Base-by-base conservation (phyloP, 495 filamentous ascomycete genomes). In the Amniculicola lignicola region DNA sequence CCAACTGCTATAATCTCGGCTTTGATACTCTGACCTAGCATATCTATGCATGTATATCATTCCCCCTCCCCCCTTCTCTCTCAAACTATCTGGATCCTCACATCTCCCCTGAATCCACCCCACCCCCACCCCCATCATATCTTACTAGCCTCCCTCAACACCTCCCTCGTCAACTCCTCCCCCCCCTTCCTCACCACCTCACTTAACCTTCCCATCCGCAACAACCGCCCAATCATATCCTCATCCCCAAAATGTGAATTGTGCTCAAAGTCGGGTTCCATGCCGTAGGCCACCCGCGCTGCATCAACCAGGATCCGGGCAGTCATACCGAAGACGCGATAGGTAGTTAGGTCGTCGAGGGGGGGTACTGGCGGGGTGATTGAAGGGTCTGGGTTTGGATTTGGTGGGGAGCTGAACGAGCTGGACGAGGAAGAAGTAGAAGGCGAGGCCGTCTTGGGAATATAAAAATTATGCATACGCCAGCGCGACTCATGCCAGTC, bases 281-380 rank as follows among this genome's bases (percentile, higher is more conserved):
- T 74, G 2, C 69, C 83, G 69, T 91, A 96, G 35, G 91, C 91
- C 11, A 95, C 74, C 37, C 87, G 77, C 9, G 91, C 90, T 2
- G 85, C 84, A 69, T 96, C 91, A 2, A 95, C 86, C 33, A 95
- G 62, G 24, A 95, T 92, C 33, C 89, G 74, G 6, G 88, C 90
- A 40, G 91, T 96, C 88, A 95, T 91, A 16, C 90, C 90, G 76
- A 88, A 95, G 5, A 96, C 88, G 18, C 86, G 80, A 67, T 90
- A 91, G 15, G 83, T 75, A 40, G 74, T 74, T 7, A 79, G 55
- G 15, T 73, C 67, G 0, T 68, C 64, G 1, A 67, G 36, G 18
- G 75, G 70, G 18, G 9, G 9, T 27, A n/a, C 2, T n/a, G 12
- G n/a, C 14, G 7, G 6, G n/a, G n/a, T n/a, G 37, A 9, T 42